Conservation (phyloP, 1,284 basidiomycete species). For the Thelephora terrestris region DNA sequence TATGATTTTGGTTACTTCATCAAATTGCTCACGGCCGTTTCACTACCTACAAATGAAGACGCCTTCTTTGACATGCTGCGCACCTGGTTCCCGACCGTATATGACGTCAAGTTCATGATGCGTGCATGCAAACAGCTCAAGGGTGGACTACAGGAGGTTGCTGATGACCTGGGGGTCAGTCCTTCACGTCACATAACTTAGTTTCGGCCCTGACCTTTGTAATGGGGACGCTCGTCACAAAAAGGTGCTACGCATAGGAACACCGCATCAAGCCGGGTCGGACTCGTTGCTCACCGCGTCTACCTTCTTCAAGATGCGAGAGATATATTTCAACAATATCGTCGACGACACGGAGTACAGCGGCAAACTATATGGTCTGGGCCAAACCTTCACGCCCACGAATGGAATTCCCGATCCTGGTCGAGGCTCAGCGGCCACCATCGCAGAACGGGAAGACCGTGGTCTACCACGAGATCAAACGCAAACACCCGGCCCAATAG, state of each 20-base stretch:
- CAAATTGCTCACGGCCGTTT: slow-evolving; percentile 84
- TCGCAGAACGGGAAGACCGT: slow-evolving; percentile 69
- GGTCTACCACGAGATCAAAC: slow-evolving; percentile 46
- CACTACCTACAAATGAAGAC: slow-evolving; percentile 83
- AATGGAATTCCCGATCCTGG: slow-evolving; percentile 56
- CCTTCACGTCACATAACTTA: slow-evolving; percentile 10
- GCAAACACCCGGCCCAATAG: slow-evolving; percentile 43
- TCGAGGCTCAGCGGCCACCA: slow-evolving; percentile 56
- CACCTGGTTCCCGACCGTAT: slow-evolving; percentile 95
- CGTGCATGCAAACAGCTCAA: slow-evolving; percentile 82
- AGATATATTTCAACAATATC: slow-evolving; percentile 81
- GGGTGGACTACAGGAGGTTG: slow-evolving; percentile 93
- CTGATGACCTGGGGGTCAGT: slow-evolving; percentile 81
- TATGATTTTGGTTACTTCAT: slow-evolving; percentile 99
- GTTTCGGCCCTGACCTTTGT: slow-evolving; percentile 5
- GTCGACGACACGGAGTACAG: slow-evolving; percentile 75
- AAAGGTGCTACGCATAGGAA: slow-evolving; percentile 82
- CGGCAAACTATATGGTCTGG: slow-evolving; percentile 69
- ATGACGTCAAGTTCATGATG: slow-evolving; percentile 98
- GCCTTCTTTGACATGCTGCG: slow-evolving; percentile 84
- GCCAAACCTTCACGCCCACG: slow-evolving; percentile 57
- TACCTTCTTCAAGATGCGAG: slow-evolving; percentile 94
- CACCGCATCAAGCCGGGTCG: slow-evolving; percentile 93
- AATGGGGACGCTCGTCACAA: background rate
- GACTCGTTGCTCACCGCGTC: slow-evolving; percentile 90